Conservation (phyloP, 805 yeast species). For the Saturnispora saitoi region DNA sequence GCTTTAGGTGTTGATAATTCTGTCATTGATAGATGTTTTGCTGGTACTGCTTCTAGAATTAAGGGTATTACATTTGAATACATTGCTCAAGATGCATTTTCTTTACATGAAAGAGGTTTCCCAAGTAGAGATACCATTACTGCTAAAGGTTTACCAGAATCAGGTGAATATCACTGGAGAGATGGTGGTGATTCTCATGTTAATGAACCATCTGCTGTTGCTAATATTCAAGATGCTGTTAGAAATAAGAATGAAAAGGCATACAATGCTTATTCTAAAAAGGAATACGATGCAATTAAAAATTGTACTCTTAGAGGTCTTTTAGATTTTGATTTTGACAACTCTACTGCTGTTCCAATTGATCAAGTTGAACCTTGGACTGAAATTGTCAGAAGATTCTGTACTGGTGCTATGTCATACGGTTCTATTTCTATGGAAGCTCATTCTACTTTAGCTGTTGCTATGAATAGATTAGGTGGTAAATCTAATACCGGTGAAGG, state of each 20-base stretch:
- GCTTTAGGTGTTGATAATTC: conserved; percentile 93
- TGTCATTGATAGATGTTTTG: conserved; percentile 90
- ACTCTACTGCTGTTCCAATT: conserved; percentile 69
- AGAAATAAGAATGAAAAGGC: conserved; percentile 92
- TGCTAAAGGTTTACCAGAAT: conserved; percentile 76
- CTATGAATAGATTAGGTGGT: conserved; percentile 97
- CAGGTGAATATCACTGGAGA: conserved; percentile 98
- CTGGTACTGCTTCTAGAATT: conserved; percentile 96
- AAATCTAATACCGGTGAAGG: conserved; percentile 99
- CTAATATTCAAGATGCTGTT: conserved; percentile 96
- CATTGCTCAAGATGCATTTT: conserved; percentile 93
- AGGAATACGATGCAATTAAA: conserved; percentile 84
- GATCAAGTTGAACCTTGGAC: conserved; percentile 99
- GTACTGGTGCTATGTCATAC: conserved; percentile 99
- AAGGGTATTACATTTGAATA: conserved; percentile 93
- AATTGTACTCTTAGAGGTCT: conserved; percentile 92
- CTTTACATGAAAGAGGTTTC: conserved; percentile 86
- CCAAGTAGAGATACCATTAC: conserved; percentile 67
- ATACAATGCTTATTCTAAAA: conserved; percentile 80
- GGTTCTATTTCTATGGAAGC: conserved; percentile 99
- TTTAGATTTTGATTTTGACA: conserved; percentile 78
- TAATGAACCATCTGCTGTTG: conserved; percentile 91
- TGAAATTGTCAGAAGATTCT: conserved; percentile 92
- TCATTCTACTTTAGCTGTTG: conserved; percentile 94
- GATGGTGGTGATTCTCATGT: conserved; percentile 97